A percentile compares a stretch with the other conserved stretches of the same genome.
phyloP scores from a whole-genome alignment of 2,329 filamentous ascomycete genomes.

The Alternaria metachromatica region DNA sequence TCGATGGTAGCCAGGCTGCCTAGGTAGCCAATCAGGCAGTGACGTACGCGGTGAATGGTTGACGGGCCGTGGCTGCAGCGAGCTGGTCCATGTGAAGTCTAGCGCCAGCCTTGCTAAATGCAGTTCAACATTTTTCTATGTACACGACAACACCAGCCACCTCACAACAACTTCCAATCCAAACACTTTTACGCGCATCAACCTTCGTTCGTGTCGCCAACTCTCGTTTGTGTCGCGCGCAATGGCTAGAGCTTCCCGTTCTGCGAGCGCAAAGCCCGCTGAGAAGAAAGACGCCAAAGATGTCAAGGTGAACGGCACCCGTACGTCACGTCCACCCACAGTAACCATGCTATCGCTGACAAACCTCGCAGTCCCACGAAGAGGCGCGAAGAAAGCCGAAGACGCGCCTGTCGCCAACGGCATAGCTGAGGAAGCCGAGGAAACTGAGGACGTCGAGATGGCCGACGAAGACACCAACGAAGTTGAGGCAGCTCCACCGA shows the following conservation, averaged over 20 bases:
- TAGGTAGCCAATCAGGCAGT: slow-evolving; percentile 21
- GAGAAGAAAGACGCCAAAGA: slow-evolving; percentile 33
- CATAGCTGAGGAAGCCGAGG: slow-evolving; percentile 13
- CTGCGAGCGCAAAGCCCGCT: slow-evolving; percentile 35
- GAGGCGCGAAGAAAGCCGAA: slow-evolving; percentile 37
- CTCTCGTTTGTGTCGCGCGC: slow-evolving; percentile 17
- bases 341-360: slow-evolving; percentile 22
- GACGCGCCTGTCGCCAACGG: slow-evolving; percentile 20
- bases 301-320: slow-evolving; percentile 40
- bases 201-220: slow-evolving; percentile 14
- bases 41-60: slow-evolving; percentile 18
- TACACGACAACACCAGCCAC: slow-evolving; percentile 38
- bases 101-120: slow-evolving; percentile 14
- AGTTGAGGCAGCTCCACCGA: slow-evolving; percentile 13
- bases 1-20: background rate
- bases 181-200: slow-evolving; percentile 23
- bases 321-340: slow-evolving; percentile 30
- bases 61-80: slow-evolving; percentile 14
- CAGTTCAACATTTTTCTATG: slow-evolving; percentile 29
- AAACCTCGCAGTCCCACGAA: slow-evolving; percentile 21
- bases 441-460: slow-evolving; percentile 2
- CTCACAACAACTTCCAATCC: slow-evolving; percentile 17
- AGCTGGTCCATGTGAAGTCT: slow-evolving; percentile 8
- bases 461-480: slow-evolving; percentile 8
- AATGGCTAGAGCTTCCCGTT: slow-evolving; percentile 44